A percentile compares a stretch with the other conserved stretches of the same genome.
Evolutionary conservation across 179 eudicot genomes (phyloP).

Genomic region (Dionaea muscipula): DNA sequence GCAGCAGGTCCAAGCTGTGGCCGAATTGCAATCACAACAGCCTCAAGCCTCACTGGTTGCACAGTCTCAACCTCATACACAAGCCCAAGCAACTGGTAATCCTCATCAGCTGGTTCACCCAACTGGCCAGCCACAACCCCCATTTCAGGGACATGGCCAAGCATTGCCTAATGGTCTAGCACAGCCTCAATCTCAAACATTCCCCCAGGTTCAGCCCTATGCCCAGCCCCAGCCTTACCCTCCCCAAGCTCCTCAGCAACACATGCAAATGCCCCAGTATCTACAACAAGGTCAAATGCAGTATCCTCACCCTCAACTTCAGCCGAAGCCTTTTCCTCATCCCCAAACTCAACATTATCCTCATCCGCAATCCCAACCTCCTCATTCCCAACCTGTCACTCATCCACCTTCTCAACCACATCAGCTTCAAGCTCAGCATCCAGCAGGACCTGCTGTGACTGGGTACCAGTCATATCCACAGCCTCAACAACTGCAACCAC

Average conservation of each 20-base stretch:
- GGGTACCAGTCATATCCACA: slow-evolving; percentile 66
- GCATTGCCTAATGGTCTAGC: too few species aligned
- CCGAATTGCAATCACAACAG: too few species aligned
- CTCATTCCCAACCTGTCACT: slow-evolving; percentile 13
- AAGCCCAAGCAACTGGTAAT: slow-evolving; percentile 22
- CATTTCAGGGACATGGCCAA: slow-evolving; percentile 20
- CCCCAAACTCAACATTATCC: too few species aligned
- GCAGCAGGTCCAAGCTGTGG: too few species aligned
- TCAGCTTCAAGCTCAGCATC: slow-evolving; percentile 26
- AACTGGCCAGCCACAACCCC: slow-evolving; percentile 14
- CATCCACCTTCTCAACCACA: slow-evolving; percentile 5
- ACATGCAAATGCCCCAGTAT: slow-evolving; percentile 39
- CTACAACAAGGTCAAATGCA: slow-evolving; percentile 36
- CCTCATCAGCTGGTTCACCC: slow-evolving; percentile 21
- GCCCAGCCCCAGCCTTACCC: slow-evolving; percentile 25
- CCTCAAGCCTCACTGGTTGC: too few species aligned
- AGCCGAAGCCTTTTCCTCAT: too few species aligned
- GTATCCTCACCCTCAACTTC: slow-evolving; percentile 24
- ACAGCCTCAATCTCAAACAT: too few species aligned
- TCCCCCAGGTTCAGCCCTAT: slow-evolving; percentile 16
- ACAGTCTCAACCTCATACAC: too few species aligned
- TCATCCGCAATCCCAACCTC: slow-evolving; percentile 29
- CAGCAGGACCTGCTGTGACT: slow-evolving; percentile 30
- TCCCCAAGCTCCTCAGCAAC: slow-evolving; percentile 8
- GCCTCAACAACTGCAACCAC: slow-evolving; percentile 38